phyloP scores from a whole-genome alignment of 306 rosid species.

The Sechiopsis laciniata region DNA sequence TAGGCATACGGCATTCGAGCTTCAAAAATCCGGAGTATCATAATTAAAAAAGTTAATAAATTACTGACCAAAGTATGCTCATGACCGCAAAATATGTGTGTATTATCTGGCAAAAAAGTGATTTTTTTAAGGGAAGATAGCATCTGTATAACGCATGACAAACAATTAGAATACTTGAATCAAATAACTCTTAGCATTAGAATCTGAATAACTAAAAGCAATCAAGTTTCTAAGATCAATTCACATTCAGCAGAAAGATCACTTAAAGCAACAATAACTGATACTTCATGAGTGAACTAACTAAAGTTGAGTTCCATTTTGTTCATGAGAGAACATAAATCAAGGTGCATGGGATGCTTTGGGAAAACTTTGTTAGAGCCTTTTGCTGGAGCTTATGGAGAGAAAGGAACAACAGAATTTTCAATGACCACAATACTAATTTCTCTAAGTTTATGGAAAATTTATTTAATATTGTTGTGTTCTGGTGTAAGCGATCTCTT shows the following conservation, averaged over 20 bases:
- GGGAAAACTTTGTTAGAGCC: too few species aligned
- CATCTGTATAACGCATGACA: constrained; percentile 54
- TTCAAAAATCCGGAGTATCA: background rate
- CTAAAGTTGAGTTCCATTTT: background rate
- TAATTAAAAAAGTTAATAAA: background rate
- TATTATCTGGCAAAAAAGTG: constrained; percentile 63
- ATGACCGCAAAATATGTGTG: constrained; percentile 77
- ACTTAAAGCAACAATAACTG: background rate
- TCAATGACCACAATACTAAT: too few species aligned
- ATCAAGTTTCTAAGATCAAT: background rate
- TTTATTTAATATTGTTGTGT: too few species aligned
- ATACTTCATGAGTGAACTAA: background rate
- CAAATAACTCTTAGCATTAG: background rate
- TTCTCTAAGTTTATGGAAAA: too few species aligned
- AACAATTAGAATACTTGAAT: constrained; percentile 5
- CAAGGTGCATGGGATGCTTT: background rate
- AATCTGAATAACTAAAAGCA: constrained; percentile 5
- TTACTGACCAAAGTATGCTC: constrained; percentile 74
- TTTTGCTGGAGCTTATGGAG: too few species aligned
- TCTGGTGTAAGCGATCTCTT: too few species aligned
- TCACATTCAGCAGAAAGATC: background rate
- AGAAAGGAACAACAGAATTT: too few species aligned
- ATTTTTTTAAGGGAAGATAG: constrained; percentile 66
- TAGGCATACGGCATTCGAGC: constrained; percentile 16
- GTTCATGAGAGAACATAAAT: background rate